Evolutionary conservation across 1,139 yeast genomes (phyloP), one percentile per base, ranked within the genome.

Genomic region (Protomyces arabidopsidicola): DNA sequence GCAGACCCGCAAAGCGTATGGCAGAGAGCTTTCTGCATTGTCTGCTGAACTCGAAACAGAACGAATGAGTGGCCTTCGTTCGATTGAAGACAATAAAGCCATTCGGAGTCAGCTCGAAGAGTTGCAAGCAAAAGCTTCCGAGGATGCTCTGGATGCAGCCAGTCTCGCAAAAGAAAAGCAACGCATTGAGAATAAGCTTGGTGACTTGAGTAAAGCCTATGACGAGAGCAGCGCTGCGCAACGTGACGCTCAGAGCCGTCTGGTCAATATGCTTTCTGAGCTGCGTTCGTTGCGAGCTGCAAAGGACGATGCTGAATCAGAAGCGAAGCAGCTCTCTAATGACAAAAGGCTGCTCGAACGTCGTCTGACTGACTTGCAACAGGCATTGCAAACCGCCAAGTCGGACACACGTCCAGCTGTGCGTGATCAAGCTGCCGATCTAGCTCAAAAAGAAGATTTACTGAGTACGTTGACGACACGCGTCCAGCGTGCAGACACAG

Each of bases 171-270:
- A 77, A 31, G 82, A 79, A 65, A 79, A 80, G 63, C 75, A 78
- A 6, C 80, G 82, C 18, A 76, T 83, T 48, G 85, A 84, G 61
- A 76, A 78, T 39, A 85, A 84, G 65, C 78, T 82, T 58, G 79
- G 77, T 31, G 82, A 81, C 38, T 73, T 83, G 58, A 71, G 79
- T 8, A 79, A 78, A 53, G 84, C 83, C 66, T 82, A 82, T 65
- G 82, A 82, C 18, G 71, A 72, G 48, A 76, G 78, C 5, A 72
- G 73, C 39, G 69, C 72, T 36, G 78, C 78, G 31, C 75, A 75
- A 60, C 71, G 72, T 50, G 75, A 74, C 58, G 74, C 77, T 36
- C 79, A 78, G 65, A 71, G 71, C 45, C 72, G 76, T 38, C 70
- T 75, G 24, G 69, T 74, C 2, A 70, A 75, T 1, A 66, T 74